These are phyloP conservation scores for Cyanidium caldarium DNA, from an alignment of 23 red algal genomes.

Conservation along the genomic window DNA sequence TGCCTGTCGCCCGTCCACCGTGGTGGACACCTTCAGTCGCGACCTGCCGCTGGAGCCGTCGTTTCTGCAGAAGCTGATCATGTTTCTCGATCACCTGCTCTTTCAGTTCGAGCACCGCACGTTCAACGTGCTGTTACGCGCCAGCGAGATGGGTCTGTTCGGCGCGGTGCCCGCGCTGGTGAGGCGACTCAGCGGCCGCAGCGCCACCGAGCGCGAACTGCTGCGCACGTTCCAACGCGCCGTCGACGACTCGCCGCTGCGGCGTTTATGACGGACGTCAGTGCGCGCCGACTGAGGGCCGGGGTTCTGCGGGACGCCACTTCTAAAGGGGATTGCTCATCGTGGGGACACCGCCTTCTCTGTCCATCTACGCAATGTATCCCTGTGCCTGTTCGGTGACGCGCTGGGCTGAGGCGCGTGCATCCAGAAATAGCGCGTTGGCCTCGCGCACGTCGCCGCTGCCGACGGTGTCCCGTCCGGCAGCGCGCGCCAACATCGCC, in stretches of 20 bases:
- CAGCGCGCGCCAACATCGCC: constrained; percentile 42
- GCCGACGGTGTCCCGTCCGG: constrained; percentile 53
- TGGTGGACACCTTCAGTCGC: not conserved
- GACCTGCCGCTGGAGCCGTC: not conserved
- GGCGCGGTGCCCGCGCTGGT: too few relatives aligned
- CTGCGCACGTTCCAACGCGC: not conserved
- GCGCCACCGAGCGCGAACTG: not conserved
- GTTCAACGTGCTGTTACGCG: not conserved
- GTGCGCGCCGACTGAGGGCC: too few relatives aligned
- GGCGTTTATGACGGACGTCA: too few relatives aligned
- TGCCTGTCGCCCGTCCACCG: too few relatives aligned
- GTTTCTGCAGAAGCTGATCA: not conserved
- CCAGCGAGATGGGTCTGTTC: too few relatives aligned
- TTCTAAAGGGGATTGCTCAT: too few relatives aligned
- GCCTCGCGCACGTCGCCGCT: constrained; percentile 75
- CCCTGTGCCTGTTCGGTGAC: constrained; percentile 20
- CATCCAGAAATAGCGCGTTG: constrained; percentile 76
- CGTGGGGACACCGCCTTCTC: too few relatives aligned
- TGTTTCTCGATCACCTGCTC: not conserved
- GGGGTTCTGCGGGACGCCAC: too few relatives aligned
- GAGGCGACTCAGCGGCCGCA: too few relatives aligned
- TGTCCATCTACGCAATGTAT: constrained; percentile 2
- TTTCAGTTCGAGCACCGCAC: not conserved
- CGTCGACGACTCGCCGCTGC: not conserved
- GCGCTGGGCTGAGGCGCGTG: constrained; percentile 54